phyloP scores from a whole-genome alignment of 306 rosid species.

The Notholithocarpus densiflorus region DNA sequence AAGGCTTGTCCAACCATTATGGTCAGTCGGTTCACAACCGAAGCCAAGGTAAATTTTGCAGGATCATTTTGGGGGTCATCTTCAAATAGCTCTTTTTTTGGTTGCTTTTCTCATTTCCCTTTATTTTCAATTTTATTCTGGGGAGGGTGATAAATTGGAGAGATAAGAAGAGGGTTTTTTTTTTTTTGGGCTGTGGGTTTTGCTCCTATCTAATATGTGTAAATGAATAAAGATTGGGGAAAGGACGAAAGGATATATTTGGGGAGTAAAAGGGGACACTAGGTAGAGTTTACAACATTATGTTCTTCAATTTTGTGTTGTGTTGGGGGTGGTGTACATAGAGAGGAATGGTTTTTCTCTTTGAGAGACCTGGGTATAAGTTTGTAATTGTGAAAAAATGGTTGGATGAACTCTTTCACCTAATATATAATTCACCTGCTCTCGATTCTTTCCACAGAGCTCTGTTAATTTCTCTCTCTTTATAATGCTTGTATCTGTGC shows the following conservation, averaged over 20 bases:
- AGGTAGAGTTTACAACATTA: conserved; percentile 45
- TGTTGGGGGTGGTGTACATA: conserved; percentile 75
- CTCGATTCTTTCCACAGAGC: conserved; percentile 41
- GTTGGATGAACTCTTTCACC: conserved; percentile 48
- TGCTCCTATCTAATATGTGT: conserved; percentile 54
- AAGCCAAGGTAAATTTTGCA: conserved; percentile 62
- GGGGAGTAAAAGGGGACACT: conserved; percentile 38
- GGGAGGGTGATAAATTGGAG: conserved; percentile 45
- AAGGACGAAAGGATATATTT: conserved; percentile 48
- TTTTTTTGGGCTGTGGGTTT: conserved; percentile 54
- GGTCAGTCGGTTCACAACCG: conserved; percentile 62
- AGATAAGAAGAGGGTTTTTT: conserved; percentile 34
- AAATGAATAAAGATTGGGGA: conserved; percentile 68
- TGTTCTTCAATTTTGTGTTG: conserved; percentile 38
- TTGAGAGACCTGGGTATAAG: conserved; percentile 62
- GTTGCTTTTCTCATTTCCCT: conserved; percentile 36
- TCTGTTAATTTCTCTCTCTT: neutral
- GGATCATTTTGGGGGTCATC: conserved; percentile 27
- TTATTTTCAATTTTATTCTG: conserved; percentile 16
- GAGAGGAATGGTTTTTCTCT: conserved; percentile 44
- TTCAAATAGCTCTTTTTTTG: conserved; percentile 26
- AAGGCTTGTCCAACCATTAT: conserved; percentile 77
- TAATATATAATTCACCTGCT: conserved; percentile 43
- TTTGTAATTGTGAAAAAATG: conserved; percentile 45
- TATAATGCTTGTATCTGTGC: no score